Base-by-base conservation (phyloP, 148 eudicot species). In the Limonium bicolor region DNA sequence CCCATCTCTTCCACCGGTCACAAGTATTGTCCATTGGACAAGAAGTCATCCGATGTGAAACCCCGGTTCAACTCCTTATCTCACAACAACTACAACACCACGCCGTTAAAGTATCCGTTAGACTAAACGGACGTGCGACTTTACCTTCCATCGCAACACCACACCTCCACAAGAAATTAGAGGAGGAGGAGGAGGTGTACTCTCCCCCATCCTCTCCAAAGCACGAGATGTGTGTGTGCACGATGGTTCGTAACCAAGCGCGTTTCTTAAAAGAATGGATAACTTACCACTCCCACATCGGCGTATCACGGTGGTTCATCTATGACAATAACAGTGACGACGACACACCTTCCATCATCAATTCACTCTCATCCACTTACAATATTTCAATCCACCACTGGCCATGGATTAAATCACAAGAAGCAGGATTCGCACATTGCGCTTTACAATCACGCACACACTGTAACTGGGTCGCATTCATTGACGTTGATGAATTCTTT, bases 321-420 rank as follows among this genome's bases (percentile, higher is more conserved):
- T n/a, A n/a, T n/a, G n/a, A 84, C 48, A 84, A 84, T 30, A 79
- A 62, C 6, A 84, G 95, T n/a, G 71, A 77, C 12, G 95, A 84
- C 29, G 63, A 67, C 40, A 47, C 80, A 3, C 15, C 21, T 1
- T 6, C 5, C 1, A 59, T 47, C 1, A 71, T 80, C 5, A 48
- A 28, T 1, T 62, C 64, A 45, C 63, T 84, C 0, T 50, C 28
- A 1, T 15, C 39, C 0, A 59, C 90, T 4, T 77, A 43, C 15
- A 67, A 85, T 23, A 46, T 85, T 8, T 36, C 24, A 22, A 64
- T 53, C 13, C 47, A 59, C 12, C 59, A 55, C 44, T 85, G 95
- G 95, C 50, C 67, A 0, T 85, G 95, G 95, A 77, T 74, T 0
- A 85, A 85, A 30, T 60, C 95, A 0, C 95, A 85, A 12, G 95